Base-by-base conservation (phyloP, 768 basidiomycete species). In the Macrolepiota albuminosa region DNA sequence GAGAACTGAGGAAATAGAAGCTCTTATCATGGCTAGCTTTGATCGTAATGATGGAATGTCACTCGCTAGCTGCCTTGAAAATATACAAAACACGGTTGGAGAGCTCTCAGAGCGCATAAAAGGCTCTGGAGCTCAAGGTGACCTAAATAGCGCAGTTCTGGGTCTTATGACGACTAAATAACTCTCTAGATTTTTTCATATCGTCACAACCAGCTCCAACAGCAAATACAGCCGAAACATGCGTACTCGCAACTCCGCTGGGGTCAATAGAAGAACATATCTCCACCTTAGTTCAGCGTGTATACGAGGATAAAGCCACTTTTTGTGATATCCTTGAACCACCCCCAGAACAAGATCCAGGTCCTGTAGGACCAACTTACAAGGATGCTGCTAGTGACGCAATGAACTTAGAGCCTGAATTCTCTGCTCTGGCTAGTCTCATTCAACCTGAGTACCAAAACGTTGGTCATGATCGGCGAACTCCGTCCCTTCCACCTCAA, bases 21-120 rank as follows among this genome's bases (percentile, higher is more conserved):
- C 58, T 24, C 54, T 60, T 13, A 46, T 71, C 4, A 61, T 61
- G 16, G 61, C 65, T 18, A 59, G 57, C 24, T 43, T 52, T 29
- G 62, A 65, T 21, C 48, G 47, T 33, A 52, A 61, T 14, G 66
- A 66, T 40, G 54, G 63, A 13, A 58, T 61, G 21, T 62, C 63
- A 0, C 45, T 70, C 4, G 29, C 60, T 4, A 47, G 62, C 7
- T 59, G 64, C 31, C 57, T 71, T 33, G 65, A 70, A 39, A 39
- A 54, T n/a, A 51, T 70, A 26, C 66, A 63, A 13, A 68, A 64
- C 31, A 56, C 57, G 0, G 58, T 71, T 1, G 69, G 64, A 31
- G 70, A 70, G 40, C 50, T 70, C 1, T 36, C 63, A 2, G 68
- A 69, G 39, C 61, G 66, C 31, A 37, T 51, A 9, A 70, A 63